Evolutionary conservation across 176 grass and related monocot species (phyloP), one percentile per base, ranked within the genome.

Genomic region (Rhynchospora pubera): DNA sequence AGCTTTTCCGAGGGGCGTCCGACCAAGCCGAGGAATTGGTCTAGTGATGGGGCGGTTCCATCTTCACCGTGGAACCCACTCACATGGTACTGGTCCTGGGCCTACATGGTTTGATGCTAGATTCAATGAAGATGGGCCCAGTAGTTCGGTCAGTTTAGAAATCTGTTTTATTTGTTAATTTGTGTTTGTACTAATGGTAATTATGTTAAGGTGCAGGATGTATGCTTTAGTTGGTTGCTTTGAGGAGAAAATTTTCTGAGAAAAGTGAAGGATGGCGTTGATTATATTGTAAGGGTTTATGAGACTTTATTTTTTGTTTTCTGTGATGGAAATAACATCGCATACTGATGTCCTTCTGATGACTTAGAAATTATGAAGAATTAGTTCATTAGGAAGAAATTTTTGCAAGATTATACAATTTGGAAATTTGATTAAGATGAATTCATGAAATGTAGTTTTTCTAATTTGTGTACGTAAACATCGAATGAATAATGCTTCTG

Each of bases 21-120:
- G 90, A 97, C 87, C 88, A 93, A 78, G 88, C 90, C 57, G 90
- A 97, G 90, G 90, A 92, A 81, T 86, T 97, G 80, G 80, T 97
- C 47, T 88, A 97, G 79, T n/a, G n/a, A n/a, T n/a, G n/a, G n/a
- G n/a, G n/a, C n/a, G n/a, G n/a, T n/a, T n/a, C n/a, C n/a, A n/a
- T n/a, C n/a, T n/a, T n/a, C n/a, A n/a, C n/a, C n/a, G 68, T 24
- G 91, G 59, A 6, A 71, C 68, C 43, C 89, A 93, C 56, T 86
- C 85, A 11, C 84, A 84, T 59, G 76, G n/a, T n/a, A n/a, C n/a
- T n/a, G n/a, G 60, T 57, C 78, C 72, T 10, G 87, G 72, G 9
- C 86, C 85, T 8, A 34, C 82, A 18, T 82, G 78, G 14, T 87
- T 94, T 84, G 93, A 92, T 48, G 84, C 90, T 1, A 85, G 93